phyloP scores from a whole-genome alignment of 225 moss, liverwort and hornwort species.

The Thuidium tamariscinum region DNA sequence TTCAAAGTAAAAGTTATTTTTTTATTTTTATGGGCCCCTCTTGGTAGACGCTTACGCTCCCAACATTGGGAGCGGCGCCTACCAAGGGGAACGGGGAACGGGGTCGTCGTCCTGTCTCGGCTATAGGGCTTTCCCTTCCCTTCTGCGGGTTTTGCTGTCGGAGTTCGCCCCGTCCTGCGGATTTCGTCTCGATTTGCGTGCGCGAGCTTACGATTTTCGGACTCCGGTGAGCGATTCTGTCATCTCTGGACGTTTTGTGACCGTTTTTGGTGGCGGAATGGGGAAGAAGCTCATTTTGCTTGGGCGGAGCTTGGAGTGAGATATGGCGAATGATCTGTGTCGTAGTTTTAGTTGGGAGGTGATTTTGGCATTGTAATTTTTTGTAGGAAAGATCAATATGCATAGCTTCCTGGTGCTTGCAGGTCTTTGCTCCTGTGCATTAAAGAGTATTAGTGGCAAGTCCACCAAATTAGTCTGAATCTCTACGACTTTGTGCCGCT shows the following conservation, averaged over 20 bases:
- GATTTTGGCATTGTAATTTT: not conserved
- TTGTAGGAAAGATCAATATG: not conserved
- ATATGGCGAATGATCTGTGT: not conserved
- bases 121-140: conserved; percentile 6
- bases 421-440: not conserved
- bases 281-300: not conserved
- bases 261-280: not conserved
- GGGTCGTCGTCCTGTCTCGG: not conserved
- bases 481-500: not conserved
- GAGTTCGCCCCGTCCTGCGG: not conserved
- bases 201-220: not conserved
- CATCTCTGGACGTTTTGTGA: not conserved
- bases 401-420: not conserved
- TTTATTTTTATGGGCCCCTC: too few relatives aligned
- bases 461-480: not conserved
- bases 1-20: too few relatives aligned
- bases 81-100: too few relatives aligned
- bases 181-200: conserved; percentile 14
- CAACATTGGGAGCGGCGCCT: too few relatives aligned
- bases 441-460: not conserved
- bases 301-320: not conserved
- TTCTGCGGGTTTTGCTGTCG: conserved; percentile 4
- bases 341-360: not conserved
- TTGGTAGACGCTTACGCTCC: too few relatives aligned
- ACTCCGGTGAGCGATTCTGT: not conserved